Base-by-base conservation (phyloP, 2,329 filamentous ascomycete genomes). In the Purpureocillium takamizusanense region DNA sequence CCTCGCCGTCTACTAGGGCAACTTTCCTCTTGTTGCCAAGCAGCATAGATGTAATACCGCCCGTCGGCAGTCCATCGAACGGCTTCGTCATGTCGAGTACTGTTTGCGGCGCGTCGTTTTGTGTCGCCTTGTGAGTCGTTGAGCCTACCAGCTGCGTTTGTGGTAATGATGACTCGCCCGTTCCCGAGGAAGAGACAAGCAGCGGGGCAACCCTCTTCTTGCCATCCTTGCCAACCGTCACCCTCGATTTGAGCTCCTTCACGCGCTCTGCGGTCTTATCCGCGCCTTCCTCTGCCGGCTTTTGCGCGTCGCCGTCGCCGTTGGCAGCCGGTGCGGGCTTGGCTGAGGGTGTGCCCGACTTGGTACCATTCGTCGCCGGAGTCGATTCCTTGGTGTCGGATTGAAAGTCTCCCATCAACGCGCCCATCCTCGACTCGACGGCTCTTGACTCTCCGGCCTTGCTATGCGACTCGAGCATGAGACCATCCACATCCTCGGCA, bases 201-300 rank as follows among this genome's bases (percentile, higher is more conserved):
- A 98, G 70, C 2, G 92, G 92, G 4, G 88, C 86, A 39, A 98
- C 90, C 39, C 92, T 78, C 65, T 98, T 98, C 65, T 92, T 97
- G 23, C 92, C 92, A 48, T 98, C 90, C 57, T 95, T 97, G 0
- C 87, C 94, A 43, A 95, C 82, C 0, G 90, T 95, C 4, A 97
- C 89, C 37, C 92, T 77, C 45, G 90, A 86, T 61, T 97, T 97
- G 46, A 97, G 63, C 51, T 69, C 68, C 45, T 66, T 70, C 52
- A 77, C 69, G 42, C 72, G 63, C 42, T 75, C 67, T 1, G 67
- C 72, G 4, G 65, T 56, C 55, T 78, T 76, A 46, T 76, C 70
- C 1, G 66, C 66, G 8, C 60, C 61, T 46, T 77, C 72, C 37
- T 72, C 64, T 4, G 60, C 57, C 3, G 54, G 45, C n/a, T 52